These are phyloP conservation scores for Ambrosiella beaveri DNA, from an alignment of 2,329 filamentous ascomycete species.

Conservation along the genomic window DNA sequence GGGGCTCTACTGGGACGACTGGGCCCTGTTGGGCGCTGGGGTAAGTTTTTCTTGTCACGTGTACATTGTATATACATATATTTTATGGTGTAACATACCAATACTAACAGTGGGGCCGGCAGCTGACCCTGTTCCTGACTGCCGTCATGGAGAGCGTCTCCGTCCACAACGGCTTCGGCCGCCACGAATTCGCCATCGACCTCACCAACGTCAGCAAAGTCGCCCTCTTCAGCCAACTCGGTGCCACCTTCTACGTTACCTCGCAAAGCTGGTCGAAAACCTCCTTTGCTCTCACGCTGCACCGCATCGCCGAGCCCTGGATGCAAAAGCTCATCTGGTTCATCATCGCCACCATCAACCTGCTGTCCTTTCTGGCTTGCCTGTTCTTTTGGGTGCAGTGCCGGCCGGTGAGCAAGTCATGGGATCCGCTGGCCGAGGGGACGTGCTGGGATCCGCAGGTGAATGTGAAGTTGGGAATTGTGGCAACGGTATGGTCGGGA, in stretches of 20 bases:
- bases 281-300: conserved; percentile 18
- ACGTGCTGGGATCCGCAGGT: conserved; percentile 15
- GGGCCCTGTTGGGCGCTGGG: conserved; percentile 20
- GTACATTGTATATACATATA: not conserved
- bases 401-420: conserved; percentile 17
- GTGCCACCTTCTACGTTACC: conserved; percentile 4
- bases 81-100: not conserved
- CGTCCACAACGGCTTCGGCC: conserved; percentile 14
- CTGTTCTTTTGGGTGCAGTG: conserved; percentile 18
- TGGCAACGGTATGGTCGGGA: conserved; percentile 13
- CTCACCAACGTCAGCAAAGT: not conserved
- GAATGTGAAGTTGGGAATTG: conserved; percentile 8
- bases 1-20: conserved; percentile 24
- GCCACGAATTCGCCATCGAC: conserved; percentile 13
- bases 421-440: conserved; percentile 14
- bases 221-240: not conserved
- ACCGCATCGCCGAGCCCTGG: conserved; percentile 17
- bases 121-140: conserved; percentile 1
- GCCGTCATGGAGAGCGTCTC: conserved; percentile 11
- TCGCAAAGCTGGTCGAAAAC: conserved; percentile 15
- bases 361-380: conserved; percentile 15
- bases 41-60: not conserved
- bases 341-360: conserved; percentile 17
- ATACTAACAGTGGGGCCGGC: not conserved
- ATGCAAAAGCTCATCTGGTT: conserved; percentile 17